phyloP scores from a whole-genome alignment of 371 early-diverging fungal species.

The Coemansia sp. region DNA sequence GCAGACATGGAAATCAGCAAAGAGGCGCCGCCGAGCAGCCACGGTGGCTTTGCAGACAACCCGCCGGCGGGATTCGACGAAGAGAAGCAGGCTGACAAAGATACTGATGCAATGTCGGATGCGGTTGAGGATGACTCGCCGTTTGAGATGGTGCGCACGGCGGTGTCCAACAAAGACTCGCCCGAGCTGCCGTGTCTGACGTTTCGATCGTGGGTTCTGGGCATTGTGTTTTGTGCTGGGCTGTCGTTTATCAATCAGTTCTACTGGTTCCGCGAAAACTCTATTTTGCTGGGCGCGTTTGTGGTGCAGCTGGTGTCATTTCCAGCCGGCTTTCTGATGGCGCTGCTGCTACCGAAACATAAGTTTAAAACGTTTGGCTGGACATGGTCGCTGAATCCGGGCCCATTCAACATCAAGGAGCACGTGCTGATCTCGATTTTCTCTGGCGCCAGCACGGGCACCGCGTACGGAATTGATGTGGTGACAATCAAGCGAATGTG shows the following conservation, averaged over 20 bases:
- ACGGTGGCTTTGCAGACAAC: background rate
- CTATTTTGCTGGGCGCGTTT: constrained; percentile 56
- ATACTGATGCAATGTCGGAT: background rate
- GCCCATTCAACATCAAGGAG: constrained; percentile 86
- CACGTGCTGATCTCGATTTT: constrained; percentile 75
- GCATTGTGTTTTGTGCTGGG: constrained; percentile 59
- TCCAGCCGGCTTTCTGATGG: constrained; percentile 68
- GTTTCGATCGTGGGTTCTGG: constrained; percentile 73
- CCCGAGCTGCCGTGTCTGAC: constrained; percentile 70
- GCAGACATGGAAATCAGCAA: background rate
- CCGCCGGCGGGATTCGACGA: background rate
- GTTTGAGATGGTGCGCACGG: constrained; percentile 70
- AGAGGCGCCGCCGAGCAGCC: background rate
- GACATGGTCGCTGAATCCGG: constrained; percentile 68
- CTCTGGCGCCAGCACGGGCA: constrained; percentile 61
- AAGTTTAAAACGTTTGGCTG: constrained; percentile 48
- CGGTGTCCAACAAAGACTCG: constrained; percentile 70
- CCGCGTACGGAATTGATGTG: constrained; percentile 75
- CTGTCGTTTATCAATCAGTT: constrained; percentile 70
- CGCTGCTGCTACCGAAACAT: constrained; percentile 54
- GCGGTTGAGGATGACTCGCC: constrained; percentile 61
- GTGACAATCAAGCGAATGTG: constrained; percentile 61
- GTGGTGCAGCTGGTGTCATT: constrained; percentile 64
- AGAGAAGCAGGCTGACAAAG: constrained; percentile 5
- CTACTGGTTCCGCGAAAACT: constrained; percentile 68